Evolutionary conservation across 352 stramenopile genomes (phyloP).

Genomic region (Phytopythium aichiense): DNA sequence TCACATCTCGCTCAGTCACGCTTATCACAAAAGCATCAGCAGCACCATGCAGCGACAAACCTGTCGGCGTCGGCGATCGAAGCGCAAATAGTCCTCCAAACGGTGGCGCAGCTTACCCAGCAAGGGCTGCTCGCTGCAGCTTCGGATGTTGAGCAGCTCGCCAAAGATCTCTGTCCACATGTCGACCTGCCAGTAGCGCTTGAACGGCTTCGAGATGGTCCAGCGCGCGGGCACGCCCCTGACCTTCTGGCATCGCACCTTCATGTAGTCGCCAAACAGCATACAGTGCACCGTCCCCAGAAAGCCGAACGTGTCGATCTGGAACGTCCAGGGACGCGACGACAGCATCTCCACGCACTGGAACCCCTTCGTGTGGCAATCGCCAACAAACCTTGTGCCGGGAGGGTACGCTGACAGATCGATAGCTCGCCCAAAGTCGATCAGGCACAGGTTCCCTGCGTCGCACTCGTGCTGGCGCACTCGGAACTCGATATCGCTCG

Average conservation of each 20-base stretch:
- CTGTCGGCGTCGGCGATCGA: slow-evolving; percentile 36
- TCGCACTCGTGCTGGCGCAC: slow-evolving; percentile 15
- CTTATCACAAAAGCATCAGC: not conserved
- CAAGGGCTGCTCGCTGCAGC: slow-evolving; percentile 61
- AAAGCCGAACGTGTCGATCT: slow-evolving; percentile 86
- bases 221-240: slow-evolving; percentile 27
- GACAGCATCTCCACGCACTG: slow-evolving; percentile 84
- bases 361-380: slow-evolving; percentile 84
- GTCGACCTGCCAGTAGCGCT: slow-evolving; percentile 74
- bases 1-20: not conserved
- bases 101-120: slow-evolving; percentile 33
- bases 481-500: not conserved
- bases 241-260: slow-evolving; percentile 34
- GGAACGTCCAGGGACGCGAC: slow-evolving; percentile 63
- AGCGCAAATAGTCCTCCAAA: slow-evolving; percentile 54
- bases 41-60: slow-evolving; percentile 14
- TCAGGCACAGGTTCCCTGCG: slow-evolving; percentile 58
- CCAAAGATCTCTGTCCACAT: slow-evolving; percentile 78
- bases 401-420: slow-evolving; percentile 57
- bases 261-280: slow-evolving; percentile 85
- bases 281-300: slow-evolving; percentile 74
- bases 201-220: slow-evolving; percentile 52
- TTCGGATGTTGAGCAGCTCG: slow-evolving; percentile 63
- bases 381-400: slow-evolving; percentile 55
- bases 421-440: slow-evolving; percentile 84